phyloP scores from a whole-genome alignment of 31 red algal genomes.

The Odonthalia washingtoniensis region DNA sequence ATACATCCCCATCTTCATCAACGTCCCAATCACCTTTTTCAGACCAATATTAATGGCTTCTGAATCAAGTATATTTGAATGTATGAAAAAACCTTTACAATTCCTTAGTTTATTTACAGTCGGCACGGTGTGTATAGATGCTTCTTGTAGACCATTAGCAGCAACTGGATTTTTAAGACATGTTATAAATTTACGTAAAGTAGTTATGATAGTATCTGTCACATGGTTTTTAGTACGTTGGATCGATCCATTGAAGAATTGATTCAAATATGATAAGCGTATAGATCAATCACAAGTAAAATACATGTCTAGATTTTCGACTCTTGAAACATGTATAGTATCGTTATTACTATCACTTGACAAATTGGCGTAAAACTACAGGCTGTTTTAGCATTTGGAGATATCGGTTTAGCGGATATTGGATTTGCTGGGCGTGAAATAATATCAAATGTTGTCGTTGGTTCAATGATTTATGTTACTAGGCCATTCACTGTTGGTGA shows the following conservation, averaged over 20 bases:
- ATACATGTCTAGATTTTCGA: conserved; percentile 83
- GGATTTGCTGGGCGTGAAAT: conserved; percentile 99
- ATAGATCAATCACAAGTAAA: conserved; percentile 96
- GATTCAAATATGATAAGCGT: conserved; percentile 84
- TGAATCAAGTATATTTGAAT: conserved; percentile 97
- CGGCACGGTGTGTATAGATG: conserved; percentile 89
- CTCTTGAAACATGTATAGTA: conserved; percentile 74
- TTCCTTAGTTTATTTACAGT: conserved; percentile 94
- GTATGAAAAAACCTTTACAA: conserved; percentile 97
- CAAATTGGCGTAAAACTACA: conserved; percentile 96
- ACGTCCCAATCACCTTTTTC: conserved; percentile 79
- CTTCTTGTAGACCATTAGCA: conserved; percentile 84
- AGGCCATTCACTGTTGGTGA: conserved; percentile 96
- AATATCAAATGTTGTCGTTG: conserved; percentile 98
- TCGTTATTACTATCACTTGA: conserved; percentile 93
- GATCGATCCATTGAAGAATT: conserved; percentile 87
- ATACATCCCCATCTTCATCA: conserved; percentile 85
- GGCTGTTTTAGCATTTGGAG: conserved; percentile 98
- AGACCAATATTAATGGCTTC: no score
- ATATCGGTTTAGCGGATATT: conserved; percentile 98
- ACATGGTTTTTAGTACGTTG: conserved; percentile 98
- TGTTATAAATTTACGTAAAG: conserved; percentile 85
- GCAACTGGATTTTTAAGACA: conserved; percentile 84
- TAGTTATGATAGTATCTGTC: conserved; percentile 90
- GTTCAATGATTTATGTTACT: conserved; percentile 98